These are phyloP conservation scores for Fragaria ananassa DNA, from an alignment of 306 rosid genomes.

Conservation along the genomic window DNA sequence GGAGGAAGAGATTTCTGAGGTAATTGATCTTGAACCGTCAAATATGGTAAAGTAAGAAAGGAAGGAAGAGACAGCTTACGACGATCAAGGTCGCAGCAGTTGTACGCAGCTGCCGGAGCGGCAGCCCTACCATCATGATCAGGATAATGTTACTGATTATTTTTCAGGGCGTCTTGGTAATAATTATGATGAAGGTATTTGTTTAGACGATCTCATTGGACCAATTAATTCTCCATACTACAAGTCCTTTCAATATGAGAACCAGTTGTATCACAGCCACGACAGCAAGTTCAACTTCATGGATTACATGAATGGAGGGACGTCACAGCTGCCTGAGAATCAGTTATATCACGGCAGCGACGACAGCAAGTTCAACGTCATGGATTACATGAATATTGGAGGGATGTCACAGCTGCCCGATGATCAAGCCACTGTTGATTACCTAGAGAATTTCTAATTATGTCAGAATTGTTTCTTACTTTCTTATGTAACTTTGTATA, in stretches of 20 bases:
- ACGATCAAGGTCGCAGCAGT: background rate
- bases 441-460: background rate
- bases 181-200: background rate
- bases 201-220: background rate
- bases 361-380: background rate
- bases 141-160: background rate
- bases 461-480: background rate
- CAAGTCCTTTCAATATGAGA: background rate
- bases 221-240: background rate
- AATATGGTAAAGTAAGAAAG: background rate
- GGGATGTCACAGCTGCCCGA: background rate
- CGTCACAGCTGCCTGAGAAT: background rate
- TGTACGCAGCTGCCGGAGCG: background rate
- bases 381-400: background rate
- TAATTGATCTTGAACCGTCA: background rate
- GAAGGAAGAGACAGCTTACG: background rate
- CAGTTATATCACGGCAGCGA: background rate
- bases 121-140: background rate
- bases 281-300: background rate
- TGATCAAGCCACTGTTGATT: background rate
- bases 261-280: background rate
- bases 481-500: background rate
- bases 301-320: background rate
- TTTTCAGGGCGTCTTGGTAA: background rate
- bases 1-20: background rate